phyloP scores from a whole-genome alignment of 2,329 filamentous ascomycete species.

The Huntiella decipiens region DNA sequence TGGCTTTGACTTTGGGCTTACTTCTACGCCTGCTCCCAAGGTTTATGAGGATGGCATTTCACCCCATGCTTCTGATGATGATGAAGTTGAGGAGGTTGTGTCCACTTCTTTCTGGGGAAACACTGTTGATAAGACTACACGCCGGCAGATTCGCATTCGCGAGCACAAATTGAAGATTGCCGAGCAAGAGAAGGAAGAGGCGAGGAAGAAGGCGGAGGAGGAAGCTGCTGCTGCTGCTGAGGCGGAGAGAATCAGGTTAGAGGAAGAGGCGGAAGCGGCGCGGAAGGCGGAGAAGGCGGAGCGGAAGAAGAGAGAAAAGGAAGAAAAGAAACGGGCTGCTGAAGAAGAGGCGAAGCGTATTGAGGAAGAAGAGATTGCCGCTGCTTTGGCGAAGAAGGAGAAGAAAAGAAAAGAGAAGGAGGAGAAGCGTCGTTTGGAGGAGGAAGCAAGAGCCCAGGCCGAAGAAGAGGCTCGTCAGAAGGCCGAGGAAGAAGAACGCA shows the following conservation, averaged over 20 bases:
- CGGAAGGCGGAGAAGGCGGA: slow-evolving; percentile 22
- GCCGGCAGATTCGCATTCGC: slow-evolving; percentile 13
- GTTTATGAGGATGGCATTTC: slow-evolving; percentile 14
- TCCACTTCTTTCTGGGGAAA: slow-evolving; percentile 15
- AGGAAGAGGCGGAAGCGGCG: slow-evolving; percentile 12
- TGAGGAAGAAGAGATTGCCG: slow-evolving; percentile 16
- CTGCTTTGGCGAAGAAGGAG: slow-evolving; percentile 11
- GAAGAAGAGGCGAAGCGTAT: slow-evolving; percentile 13
- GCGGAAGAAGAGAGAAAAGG: slow-evolving; percentile 12
- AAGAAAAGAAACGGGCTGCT: slow-evolving; percentile 16
- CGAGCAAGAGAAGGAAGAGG: slow-evolving; percentile 7
- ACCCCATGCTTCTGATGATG: slow-evolving; percentile 14
- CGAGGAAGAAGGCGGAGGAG: slow-evolving; percentile 3
- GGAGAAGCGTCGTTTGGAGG: slow-evolving; percentile 15
- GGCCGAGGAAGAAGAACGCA: slow-evolving; percentile 13
- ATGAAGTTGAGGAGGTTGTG: slow-evolving; percentile 19
- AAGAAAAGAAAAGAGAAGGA: slow-evolving; percentile 12
- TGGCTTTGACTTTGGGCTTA: neutral
- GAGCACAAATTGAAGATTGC: slow-evolving; percentile 4
- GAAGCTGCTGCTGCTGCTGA: slow-evolving; percentile 8
- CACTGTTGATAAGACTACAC: slow-evolving; percentile 18
- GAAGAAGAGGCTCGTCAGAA: slow-evolving; percentile 6
- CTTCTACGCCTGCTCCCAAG: neutral
- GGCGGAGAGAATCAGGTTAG: neutral
- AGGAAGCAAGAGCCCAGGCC: slow-evolving; percentile 15